These are phyloP conservation scores for Triticum dicoccoides DNA, from an alignment of 176 grass and related monocot genomes.

Conservation along the genomic window DNA sequence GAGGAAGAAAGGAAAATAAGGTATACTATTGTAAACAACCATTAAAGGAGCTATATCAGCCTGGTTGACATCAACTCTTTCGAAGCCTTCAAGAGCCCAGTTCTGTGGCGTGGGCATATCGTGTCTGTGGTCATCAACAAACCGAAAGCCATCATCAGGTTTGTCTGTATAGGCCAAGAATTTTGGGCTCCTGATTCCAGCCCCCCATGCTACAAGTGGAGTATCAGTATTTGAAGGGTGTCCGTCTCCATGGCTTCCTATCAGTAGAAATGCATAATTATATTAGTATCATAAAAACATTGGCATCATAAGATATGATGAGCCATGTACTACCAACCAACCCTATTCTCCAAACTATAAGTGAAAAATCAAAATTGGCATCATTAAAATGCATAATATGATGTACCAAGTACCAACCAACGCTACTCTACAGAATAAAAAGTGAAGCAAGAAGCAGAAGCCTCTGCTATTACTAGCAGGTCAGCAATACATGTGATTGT, in stretches of 20 bases:
- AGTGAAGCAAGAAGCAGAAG: slow-evolving; percentile 24
- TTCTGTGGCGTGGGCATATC: slow-evolving; percentile 66
- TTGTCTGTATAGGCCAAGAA: slow-evolving; percentile 51
- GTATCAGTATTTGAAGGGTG: slow-evolving; percentile 95
- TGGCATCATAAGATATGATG: slow-evolving; percentile 3
- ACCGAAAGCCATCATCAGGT: slow-evolving; percentile 80
- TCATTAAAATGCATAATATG: slow-evolving; percentile 1
- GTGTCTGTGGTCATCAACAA: slow-evolving; percentile 96
- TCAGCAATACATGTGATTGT: slow-evolving; percentile 5
- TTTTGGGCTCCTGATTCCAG: slow-evolving; percentile 78
- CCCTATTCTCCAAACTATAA: not conserved
- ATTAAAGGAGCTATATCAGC: slow-evolving; percentile 94
- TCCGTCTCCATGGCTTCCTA: slow-evolving; percentile 97
- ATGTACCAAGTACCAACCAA: not conserved
- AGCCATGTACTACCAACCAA: not conserved
- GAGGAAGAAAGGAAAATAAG: slow-evolving; percentile 30
- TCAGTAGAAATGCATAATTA: slow-evolving; percentile 28
- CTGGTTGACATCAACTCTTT: slow-evolving; percentile 97
- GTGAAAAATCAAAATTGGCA: not conserved
- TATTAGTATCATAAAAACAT: not conserved
- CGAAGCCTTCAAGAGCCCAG: slow-evolving; percentile 81
- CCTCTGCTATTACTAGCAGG: slow-evolving; percentile 15
- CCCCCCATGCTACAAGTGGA: slow-evolving; percentile 92
- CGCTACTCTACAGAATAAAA: not conserved
- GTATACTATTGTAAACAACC: slow-evolving; percentile 46